Evolutionary conservation across 2,329 filamentous ascomycete species (phyloP).

Genomic region (Whalleya microplaca): DNA sequence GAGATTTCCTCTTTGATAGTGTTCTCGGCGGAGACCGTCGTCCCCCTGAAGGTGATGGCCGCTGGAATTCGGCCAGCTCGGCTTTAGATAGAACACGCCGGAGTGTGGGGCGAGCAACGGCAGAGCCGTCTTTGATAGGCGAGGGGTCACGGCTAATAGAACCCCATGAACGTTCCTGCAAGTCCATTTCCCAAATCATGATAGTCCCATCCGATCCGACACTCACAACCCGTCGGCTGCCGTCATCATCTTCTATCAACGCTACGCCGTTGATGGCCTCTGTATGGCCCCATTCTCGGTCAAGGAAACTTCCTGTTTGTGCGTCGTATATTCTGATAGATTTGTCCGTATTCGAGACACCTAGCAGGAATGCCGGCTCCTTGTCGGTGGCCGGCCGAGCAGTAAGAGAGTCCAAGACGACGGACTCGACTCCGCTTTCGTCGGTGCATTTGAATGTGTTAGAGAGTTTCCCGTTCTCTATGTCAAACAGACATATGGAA

Average conservation of each 20-base stretch:
- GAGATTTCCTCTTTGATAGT: slow-evolving; percentile 58
- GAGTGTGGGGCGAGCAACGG: slow-evolving; percentile 71
- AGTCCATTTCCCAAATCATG: slow-evolving; percentile 73
- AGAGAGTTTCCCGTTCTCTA: slow-evolving; percentile 70
- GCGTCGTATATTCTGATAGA: slow-evolving; percentile 89
- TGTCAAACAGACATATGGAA: slow-evolving; percentile 62
- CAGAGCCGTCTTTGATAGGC: slow-evolving; percentile 52
- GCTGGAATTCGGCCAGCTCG: slow-evolving; percentile 80
- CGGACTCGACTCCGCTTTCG: slow-evolving; percentile 77
- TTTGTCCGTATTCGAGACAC: slow-evolving; percentile 94
- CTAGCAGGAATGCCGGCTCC: slow-evolving; percentile 71
- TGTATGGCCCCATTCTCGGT: slow-evolving; percentile 93
- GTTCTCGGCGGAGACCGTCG: slow-evolving; percentile 60
- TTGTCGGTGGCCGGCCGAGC: slow-evolving; percentile 59
- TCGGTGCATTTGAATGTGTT: slow-evolving; percentile 84
- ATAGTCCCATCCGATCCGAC: slow-evolving; percentile 81
- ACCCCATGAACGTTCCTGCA: slow-evolving; percentile 48
- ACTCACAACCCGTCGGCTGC: slow-evolving; percentile 66
- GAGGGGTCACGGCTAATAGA: slow-evolving; percentile 56
- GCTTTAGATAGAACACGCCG: slow-evolving; percentile 85
- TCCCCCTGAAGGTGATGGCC: slow-evolving; percentile 49
- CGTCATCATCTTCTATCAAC: slow-evolving; percentile 64
- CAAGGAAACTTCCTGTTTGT: slow-evolving; percentile 75
- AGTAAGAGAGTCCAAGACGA: slow-evolving; percentile 78
- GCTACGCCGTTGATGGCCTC: slow-evolving; percentile 88